Base-by-base conservation (phyloP, 2,329 filamentous ascomycete genomes). In the Colletotrichum spinosum region DNA sequence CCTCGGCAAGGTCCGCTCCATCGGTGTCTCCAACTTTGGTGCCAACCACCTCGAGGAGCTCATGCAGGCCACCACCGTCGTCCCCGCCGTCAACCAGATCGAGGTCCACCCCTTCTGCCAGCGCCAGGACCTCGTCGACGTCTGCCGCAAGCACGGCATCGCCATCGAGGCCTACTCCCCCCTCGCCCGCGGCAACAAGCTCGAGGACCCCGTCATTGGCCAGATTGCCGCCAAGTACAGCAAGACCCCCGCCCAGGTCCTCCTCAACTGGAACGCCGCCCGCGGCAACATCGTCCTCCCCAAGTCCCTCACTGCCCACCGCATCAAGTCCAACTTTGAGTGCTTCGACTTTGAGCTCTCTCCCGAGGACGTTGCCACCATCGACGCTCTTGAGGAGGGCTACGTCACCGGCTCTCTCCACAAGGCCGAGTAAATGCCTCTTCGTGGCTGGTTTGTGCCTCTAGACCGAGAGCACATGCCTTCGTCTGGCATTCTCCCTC, bases 131-230 rank as follows among this genome's bases (percentile, higher is more conserved):
- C 71, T 73, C 53, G 70, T 71, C 9, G 68, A 69, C 44, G 73
- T 71, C 70, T 93, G 91, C 88, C 92, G 93, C 86, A 79, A 84
- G 69, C 92, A 93, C 81, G 89, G 90, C 75, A 93, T 93, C 81
- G 51, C 67, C 55, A 60, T 72, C 37, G 64, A 72, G 68, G 71
- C 71, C 10, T 72, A 71, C 64, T 71, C 67, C 17, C 71, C 71
- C 33, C 72, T 79, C 53, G 86, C 88, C 78, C 90, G 89, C 76
- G 77, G 76, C 56, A 75, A 78, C 70, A 79, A 78, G 72, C 75
- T 78, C 49, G 85, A 87, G 72, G 86, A 90, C 74, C 78, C 80
- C 57, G 81, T 80, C 2, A 78, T 89, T 49, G 83, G 82, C 69
- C 77, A 79, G 42, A 82, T 88, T 65, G 86, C 86, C 37, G 77